Conservation (phyloP, 1,139 yeast species). For the Taphrina wiesneri region DNA sequence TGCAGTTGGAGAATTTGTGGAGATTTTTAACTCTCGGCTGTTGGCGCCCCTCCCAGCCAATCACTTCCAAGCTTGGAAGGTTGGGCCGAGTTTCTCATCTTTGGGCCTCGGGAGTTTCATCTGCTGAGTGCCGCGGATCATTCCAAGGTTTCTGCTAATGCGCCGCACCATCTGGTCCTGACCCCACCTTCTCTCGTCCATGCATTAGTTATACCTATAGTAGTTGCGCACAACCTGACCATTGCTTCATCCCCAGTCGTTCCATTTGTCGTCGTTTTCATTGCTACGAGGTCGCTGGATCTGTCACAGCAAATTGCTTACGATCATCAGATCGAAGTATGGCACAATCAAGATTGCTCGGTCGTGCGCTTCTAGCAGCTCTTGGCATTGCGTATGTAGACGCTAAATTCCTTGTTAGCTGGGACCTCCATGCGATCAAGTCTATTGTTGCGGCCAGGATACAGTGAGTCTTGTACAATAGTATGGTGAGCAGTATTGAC, state of each 20-base stretch:
- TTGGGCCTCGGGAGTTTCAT: neutral
- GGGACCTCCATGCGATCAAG: conserved; percentile 27
- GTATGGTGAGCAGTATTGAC: neutral
- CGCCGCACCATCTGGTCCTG: neutral
- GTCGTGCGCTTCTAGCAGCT: conserved; percentile 8
- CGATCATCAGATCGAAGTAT: neutral
- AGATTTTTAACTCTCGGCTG: neutral
- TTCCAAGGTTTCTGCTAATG: neutral
- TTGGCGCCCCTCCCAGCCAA: neutral
- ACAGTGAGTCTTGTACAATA: neutral
- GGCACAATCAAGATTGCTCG: neutral
- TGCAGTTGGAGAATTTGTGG: neutral
- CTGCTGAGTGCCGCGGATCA: neutral
- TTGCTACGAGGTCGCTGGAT: too few relatives aligned
- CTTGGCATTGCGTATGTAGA: conserved; percentile 30
- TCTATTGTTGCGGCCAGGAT: conserved; percentile 8
- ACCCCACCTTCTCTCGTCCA: neutral
- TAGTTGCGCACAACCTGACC: too few relatives aligned
- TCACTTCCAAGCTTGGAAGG: too few relatives aligned
- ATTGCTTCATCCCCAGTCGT: too few relatives aligned
- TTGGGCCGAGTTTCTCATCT: neutral
- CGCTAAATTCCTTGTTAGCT: conserved; percentile 18
- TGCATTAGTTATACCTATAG: neutral
- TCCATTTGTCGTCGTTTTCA: too few relatives aligned
- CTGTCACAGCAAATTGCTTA: neutral